phyloP scores from a whole-genome alignment of 2,329 filamentous ascomycete species.

The Fusarium cicatricum region DNA sequence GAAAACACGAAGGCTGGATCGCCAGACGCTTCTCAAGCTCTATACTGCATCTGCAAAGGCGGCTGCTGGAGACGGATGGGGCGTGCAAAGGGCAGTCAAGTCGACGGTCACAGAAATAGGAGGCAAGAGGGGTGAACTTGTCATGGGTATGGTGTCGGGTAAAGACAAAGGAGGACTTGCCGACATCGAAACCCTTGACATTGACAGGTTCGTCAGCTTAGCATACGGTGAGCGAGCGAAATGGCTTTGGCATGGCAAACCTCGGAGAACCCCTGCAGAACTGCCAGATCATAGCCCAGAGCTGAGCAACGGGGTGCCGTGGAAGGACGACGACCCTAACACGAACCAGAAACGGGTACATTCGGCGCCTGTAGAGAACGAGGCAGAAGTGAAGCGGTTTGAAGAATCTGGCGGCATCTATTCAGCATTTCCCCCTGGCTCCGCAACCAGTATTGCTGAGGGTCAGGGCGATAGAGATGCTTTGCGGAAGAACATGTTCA shows the following conservation, averaged over 20 bases:
- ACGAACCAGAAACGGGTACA: slow-evolving; percentile 60
- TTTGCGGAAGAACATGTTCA: slow-evolving; percentile 73
- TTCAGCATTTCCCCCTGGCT: slow-evolving; percentile 54
- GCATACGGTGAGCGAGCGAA: slow-evolving; percentile 84
- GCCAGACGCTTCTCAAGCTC: slow-evolving; percentile 81
- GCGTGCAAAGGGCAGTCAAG: slow-evolving; percentile 92
- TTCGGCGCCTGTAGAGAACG: slow-evolving; percentile 61
- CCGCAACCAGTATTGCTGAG: slow-evolving; percentile 57
- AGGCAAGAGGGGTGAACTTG: slow-evolving; percentile 92
- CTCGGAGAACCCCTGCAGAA: slow-evolving; percentile 67
- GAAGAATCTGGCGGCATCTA: slow-evolving; percentile 58
- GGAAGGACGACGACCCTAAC: slow-evolving; percentile 57
- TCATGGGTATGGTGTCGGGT: slow-evolving; percentile 91
- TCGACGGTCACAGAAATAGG: slow-evolving; percentile 93
- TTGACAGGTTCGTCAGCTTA: slow-evolving; percentile 82
- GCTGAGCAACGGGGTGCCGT: slow-evolving; percentile 58
- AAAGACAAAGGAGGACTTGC: slow-evolving; percentile 89
- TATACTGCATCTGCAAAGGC: slow-evolving; percentile 89
- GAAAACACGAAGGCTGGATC: slow-evolving; percentile 80
- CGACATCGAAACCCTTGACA: slow-evolving; percentile 90
- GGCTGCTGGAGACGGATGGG: slow-evolving; percentile 88
- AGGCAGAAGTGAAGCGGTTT: slow-evolving; percentile 53
- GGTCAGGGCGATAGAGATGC: slow-evolving; percentile 63
- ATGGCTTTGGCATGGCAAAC: slow-evolving; percentile 95
- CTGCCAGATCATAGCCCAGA: slow-evolving; percentile 59